These are phyloP conservation scores for Pochonia chlamydosporia DNA, from an alignment of 2,329 filamentous ascomycete species.

Conservation along the genomic window DNA sequence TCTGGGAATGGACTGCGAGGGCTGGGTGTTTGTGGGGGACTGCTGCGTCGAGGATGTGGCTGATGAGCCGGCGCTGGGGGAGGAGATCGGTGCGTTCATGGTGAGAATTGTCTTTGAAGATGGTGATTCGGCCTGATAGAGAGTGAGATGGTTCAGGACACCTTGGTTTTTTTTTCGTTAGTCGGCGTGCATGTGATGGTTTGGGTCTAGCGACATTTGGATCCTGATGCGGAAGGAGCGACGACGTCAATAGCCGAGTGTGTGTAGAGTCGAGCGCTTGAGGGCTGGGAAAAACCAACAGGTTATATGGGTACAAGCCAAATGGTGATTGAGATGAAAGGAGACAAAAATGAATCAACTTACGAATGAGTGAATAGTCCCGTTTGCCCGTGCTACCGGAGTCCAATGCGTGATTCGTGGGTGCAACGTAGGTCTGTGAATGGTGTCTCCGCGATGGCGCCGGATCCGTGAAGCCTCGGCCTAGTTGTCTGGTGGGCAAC, in stretches of 20 bases:
- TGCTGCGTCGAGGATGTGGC: constrained; percentile 23
- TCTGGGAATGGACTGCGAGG: constrained; percentile 15
- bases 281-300: too few species aligned
- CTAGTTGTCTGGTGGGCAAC: too few species aligned
- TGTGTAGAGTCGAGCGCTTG: too few species aligned
- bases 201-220: neutral
- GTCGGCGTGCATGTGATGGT: too few species aligned
- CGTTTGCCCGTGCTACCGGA: neutral
- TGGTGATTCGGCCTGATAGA: too few species aligned
- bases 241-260: neutral
- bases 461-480: too few species aligned
- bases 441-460: too few species aligned
- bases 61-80: constrained; percentile 11
- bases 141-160: too few species aligned
- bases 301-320: neutral
- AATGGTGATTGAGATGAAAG: neutral
- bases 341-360: neutral
- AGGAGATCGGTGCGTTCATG: constrained; percentile 8
- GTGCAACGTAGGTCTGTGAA: neutral
- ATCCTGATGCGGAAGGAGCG: neutral
- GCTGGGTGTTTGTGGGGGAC: constrained; percentile 19
- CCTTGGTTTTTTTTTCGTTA: too few species aligned
- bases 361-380: neutral
- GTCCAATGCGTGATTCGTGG: neutral
- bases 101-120: too few species aligned